Evolutionary conservation across 2,329 filamentous ascomycete species (phyloP), one percentile per base, ranked within the genome.

Genomic region (Cyanodermella asteris): DNA sequence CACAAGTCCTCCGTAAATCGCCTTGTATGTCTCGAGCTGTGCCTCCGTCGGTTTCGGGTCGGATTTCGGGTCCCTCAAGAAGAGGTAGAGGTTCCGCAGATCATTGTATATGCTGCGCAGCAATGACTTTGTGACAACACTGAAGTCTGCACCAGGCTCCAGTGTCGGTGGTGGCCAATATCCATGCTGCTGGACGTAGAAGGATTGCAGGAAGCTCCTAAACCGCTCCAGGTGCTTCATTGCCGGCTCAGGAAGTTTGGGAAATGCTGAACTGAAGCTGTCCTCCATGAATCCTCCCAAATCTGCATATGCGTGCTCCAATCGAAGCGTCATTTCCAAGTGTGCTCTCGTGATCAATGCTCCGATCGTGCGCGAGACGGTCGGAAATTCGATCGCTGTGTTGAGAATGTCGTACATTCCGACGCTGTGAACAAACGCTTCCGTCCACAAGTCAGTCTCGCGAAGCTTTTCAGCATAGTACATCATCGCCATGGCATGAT

Each of bases 371-470:
- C 40, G 55, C n/a, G 49, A 54, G 14, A 49, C 39, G 4, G 34
- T 69, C 42, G 60, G 50, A 31, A 68, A 75, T 32, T 75, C 73
- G 2, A 57, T 42, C 34, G 59, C 63, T 5, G 47, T 38, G 20
- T 55, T 50, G 5, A 82, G 32, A 14, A 53, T 51, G 12, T 73
- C 64, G 31, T 61, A 63, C 75, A 84, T 81, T 21, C 76, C 77
- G 18, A 73, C 71, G 39, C 75, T 80, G 39, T 87, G 77, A 9
- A 64, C 59, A 45, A 82, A 80, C 0, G 76, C 69, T 38, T 76
- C 62, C 7, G 69, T 59, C 54, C 77, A 84, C 8, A 77, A 46
- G n/a, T 66, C 58, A 26, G 53, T 55, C 14, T 73, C 45, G 25
- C 63, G 59, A 34, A 69, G 71, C 13, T 57, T 51, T 38, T 84